Conservation (phyloP, 805 yeast genomes). For the Ogataea wickerhamii region DNA sequence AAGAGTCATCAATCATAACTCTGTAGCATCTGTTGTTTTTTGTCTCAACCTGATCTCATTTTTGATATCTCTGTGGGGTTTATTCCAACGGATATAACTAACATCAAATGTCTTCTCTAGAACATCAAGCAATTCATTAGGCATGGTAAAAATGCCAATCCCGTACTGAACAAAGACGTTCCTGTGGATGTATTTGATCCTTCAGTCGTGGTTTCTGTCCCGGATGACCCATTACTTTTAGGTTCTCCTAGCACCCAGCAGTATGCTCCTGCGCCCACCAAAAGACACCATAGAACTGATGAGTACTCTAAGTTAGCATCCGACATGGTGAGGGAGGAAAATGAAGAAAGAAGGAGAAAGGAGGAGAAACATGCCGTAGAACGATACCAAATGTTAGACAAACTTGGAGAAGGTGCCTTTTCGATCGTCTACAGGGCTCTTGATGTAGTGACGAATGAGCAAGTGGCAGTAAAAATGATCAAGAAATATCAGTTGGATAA, state of each 20-base stretch:
- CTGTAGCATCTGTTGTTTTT: too few species aligned
- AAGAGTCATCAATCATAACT: too few species aligned
- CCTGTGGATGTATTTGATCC: neutral
- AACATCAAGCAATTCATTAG: slow-evolving; percentile 41
- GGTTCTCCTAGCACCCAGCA: neutral
- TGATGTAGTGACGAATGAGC: slow-evolving; percentile 35
- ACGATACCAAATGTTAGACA: slow-evolving; percentile 41
- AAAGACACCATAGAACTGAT: slow-evolving; percentile 21
- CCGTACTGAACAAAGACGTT: slow-evolving; percentile 2
- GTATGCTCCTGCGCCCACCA: slow-evolving; percentile 3
- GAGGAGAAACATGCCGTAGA: slow-evolving; percentile 28
- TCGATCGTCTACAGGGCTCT: slow-evolving; percentile 50
- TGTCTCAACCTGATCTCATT: too few species aligned
- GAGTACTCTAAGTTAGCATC: slow-evolving; percentile 32
- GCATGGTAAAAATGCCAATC: slow-evolving; percentile 34
- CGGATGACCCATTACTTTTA: neutral
- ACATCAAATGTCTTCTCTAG: too few species aligned
- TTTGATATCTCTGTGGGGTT: too few species aligned
- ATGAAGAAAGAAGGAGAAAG: slow-evolving; percentile 18
- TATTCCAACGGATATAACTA: too few species aligned
- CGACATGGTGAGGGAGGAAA: slow-evolving; percentile 33
- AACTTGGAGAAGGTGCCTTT: slow-evolving; percentile 61
- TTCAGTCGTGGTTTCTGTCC: neutral
- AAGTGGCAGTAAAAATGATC: slow-evolving; percentile 58
- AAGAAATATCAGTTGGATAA: slow-evolving; percentile 65